These are phyloP conservation scores for Lentinula edodes DNA, from an alignment of 768 basidiomycete species.

Conservation along the genomic window DNA sequence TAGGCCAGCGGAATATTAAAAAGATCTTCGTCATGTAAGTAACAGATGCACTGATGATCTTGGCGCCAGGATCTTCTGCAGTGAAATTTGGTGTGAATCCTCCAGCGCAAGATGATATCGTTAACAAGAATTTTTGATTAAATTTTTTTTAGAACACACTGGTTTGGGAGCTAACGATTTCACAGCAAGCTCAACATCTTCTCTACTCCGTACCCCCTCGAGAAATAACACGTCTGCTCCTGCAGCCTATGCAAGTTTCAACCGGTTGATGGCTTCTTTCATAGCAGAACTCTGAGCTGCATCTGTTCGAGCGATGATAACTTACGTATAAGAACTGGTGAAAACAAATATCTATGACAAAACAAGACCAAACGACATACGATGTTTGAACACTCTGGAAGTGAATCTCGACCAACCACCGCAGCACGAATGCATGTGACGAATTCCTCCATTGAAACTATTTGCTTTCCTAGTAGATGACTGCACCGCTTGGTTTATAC, in stretches of 20 bases:
- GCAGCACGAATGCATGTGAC: slow-evolving; percentile 48
- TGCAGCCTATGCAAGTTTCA: slow-evolving; percentile 38
- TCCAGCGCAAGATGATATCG: slow-evolving; percentile 21
- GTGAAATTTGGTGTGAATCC: slow-evolving; percentile 49
- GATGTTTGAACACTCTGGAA: slow-evolving; percentile 38
- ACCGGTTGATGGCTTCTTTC: slow-evolving; percentile 42
- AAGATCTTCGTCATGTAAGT: no score
- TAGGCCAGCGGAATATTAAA: no score
- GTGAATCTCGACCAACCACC: slow-evolving; percentile 38
- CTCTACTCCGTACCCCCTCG: slow-evolving; percentile 44
- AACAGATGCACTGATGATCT: slow-evolving; percentile 26
- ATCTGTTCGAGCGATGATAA: slow-evolving; percentile 49
- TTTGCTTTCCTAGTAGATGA: slow-evolving; percentile 48
- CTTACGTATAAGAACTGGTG: slow-evolving; percentile 11
- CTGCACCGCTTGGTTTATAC: slow-evolving; percentile 53
- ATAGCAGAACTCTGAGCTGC: slow-evolving; percentile 45
- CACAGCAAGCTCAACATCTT: slow-evolving; percentile 36
- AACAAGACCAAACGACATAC: slow-evolving; percentile 11
- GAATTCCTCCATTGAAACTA: slow-evolving; percentile 45
- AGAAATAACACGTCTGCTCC: slow-evolving; percentile 42
- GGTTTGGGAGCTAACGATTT: slow-evolving; percentile 35
- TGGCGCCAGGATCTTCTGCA: slow-evolving; percentile 37
- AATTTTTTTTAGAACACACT: slow-evolving; percentile 8
- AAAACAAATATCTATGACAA: background rate
- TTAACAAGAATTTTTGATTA: background rate